Evolutionary conservation across 371 early-diverging fungal genomes (phyloP).

Genomic region (Rhizomucor pusillus): DNA sequence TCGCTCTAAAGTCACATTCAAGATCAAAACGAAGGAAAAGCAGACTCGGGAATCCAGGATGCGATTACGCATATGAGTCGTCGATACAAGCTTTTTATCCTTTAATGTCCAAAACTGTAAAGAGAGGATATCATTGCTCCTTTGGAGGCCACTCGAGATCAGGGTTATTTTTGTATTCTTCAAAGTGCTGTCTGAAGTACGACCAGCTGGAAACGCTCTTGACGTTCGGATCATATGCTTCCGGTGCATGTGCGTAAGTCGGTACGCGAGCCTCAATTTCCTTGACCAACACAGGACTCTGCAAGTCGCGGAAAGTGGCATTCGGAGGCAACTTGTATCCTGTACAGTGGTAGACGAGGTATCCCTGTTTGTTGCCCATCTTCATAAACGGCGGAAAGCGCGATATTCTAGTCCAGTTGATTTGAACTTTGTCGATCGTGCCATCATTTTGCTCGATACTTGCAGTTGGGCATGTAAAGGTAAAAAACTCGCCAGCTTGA

Average conservation of each 20-base stretch:
- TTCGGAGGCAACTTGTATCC: slow-evolving; percentile 31
- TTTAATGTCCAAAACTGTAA: too few species aligned
- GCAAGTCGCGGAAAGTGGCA: slow-evolving; percentile 20
- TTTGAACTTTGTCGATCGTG: slow-evolving; percentile 26
- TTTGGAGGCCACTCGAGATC: slow-evolving; percentile 20
- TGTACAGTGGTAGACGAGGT: slow-evolving; percentile 32
- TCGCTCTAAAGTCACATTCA: too few species aligned
- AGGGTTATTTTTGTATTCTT: slow-evolving; percentile 21
- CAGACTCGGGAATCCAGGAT: too few species aligned
- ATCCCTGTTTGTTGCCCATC: slow-evolving; percentile 28
- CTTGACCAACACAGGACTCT: slow-evolving; percentile 14
- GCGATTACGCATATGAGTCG: too few species aligned
- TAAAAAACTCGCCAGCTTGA: slow-evolving; percentile 40
- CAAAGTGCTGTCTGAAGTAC: slow-evolving; percentile 34
- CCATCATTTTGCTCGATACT: slow-evolving; percentile 11
- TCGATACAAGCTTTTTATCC: too few species aligned
- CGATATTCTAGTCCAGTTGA: slow-evolving; percentile 35
- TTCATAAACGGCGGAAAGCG: slow-evolving; percentile 38
- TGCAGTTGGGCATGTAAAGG: slow-evolving; percentile 22
- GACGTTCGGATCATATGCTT: slow-evolving; percentile 16
- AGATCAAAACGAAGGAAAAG: too few species aligned
- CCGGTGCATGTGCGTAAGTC: slow-evolving; percentile 21
- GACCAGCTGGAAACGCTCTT: slow-evolving; percentile 33
- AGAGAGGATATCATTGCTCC: too few species aligned
- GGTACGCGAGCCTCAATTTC: slow-evolving; percentile 18